Conservation (phyloP, 2,329 filamentous ascomycete species). For the Ceratocystis variospora region DNA sequence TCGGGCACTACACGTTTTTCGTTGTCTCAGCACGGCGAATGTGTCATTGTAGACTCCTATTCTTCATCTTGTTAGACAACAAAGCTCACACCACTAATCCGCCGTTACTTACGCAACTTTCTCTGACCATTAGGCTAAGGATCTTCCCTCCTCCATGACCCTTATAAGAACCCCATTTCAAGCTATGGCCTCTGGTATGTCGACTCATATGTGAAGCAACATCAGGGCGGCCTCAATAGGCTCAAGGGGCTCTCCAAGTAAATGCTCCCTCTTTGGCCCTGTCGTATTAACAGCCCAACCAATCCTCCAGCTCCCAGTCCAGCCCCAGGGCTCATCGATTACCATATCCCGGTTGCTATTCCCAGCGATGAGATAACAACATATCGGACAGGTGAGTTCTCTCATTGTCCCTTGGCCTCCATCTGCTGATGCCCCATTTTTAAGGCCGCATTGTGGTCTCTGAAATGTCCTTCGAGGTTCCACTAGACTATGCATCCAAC, state of each 20-base stretch:
- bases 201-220: not conserved
- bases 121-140: too few species aligned
- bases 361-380: slow-evolving; percentile 9
- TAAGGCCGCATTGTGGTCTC: slow-evolving; percentile 61
- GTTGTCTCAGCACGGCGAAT: not conserved
- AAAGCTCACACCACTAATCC: not conserved
- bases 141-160: not conserved
- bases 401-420: not conserved
- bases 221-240: not conserved
- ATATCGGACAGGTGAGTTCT: slow-evolving; percentile 12
- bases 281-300: too few species aligned
- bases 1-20: not conserved
- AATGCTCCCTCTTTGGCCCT: too few species aligned
- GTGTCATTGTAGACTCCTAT: not conserved
- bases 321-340: not conserved
- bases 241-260: not conserved
- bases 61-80: not conserved
- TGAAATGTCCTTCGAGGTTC: slow-evolving; percentile 78
- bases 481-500: slow-evolving; percentile 55
- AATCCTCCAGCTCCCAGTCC: not conserved
- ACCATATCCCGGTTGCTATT: slow-evolving; percentile 13
- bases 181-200: slow-evolving; percentile 5
- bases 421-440: not conserved
- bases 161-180: not conserved
- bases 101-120: not conserved